phyloP scores from a whole-genome alignment of 192 early-diverging fungal species.

The Coemansia biformis region DNA sequence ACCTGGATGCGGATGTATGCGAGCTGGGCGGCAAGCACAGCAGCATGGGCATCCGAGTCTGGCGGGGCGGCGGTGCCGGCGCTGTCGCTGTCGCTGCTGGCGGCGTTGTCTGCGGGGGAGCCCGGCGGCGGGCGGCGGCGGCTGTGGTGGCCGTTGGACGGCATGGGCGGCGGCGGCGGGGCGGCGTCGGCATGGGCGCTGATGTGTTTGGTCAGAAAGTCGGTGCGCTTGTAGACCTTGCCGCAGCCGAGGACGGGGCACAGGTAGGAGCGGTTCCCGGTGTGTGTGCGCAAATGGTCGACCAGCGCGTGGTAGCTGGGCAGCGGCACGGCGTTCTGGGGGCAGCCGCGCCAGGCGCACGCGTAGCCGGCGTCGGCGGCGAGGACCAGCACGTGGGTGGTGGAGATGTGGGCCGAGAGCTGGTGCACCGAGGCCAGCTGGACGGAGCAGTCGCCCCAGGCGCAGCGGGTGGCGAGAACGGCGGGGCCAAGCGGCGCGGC shows the following conservation, averaged over 20 bases:
- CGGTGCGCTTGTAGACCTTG: conserved; percentile 63
- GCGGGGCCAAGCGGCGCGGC: neutral
- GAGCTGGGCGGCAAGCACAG: conserved; percentile 25
- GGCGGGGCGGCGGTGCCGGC: conserved; percentile 4
- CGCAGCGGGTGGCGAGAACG: conserved; percentile 39
- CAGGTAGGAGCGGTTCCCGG: conserved; percentile 62
- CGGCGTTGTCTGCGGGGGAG: neutral
- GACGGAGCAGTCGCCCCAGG: conserved; percentile 58
- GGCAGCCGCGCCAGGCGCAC: conserved; percentile 33
- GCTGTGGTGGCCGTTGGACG: neutral
- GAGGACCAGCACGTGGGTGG: conserved; percentile 16
- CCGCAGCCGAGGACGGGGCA: conserved; percentile 59
- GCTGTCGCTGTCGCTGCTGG: conserved; percentile 8
- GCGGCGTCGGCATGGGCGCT: conserved; percentile 43
- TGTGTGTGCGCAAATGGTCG: conserved; percentile 59
- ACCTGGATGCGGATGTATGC: conserved; percentile 23
- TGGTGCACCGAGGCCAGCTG: conserved; percentile 18
- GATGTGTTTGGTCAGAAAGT: conserved; percentile 58
- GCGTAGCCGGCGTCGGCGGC: conserved; percentile 3
- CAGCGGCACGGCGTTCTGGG: conserved; percentile 36
- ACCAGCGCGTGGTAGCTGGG: conserved; percentile 57
- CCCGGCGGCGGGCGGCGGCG: neutral
- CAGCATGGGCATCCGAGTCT: conserved; percentile 7
- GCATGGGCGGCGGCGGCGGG: neutral
- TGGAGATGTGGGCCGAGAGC: conserved; percentile 25